Percentiles rank a stretch among this genome's conserved stretches.
Conservation (phyloP, 164 flowering plant genomes). For the Stephania cephalantha region DNA sequence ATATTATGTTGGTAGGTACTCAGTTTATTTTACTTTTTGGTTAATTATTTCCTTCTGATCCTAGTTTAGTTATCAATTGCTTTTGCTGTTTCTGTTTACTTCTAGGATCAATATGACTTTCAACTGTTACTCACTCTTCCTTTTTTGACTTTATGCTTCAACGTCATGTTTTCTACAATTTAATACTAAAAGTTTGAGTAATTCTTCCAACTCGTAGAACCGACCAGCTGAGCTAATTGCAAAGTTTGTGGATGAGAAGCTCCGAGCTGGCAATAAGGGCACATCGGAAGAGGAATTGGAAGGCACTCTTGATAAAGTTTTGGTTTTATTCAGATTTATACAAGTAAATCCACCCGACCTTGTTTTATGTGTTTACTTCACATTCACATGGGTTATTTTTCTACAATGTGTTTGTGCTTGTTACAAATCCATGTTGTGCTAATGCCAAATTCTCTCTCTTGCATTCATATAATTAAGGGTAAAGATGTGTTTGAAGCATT, state of each 20-base stretch:
- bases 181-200: not conserved
- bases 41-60: not conserved
- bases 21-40: not conserved
- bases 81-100: not conserved
- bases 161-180: not conserved
- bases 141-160: not conserved
- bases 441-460: not conserved
- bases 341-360: conserved; percentile 49
- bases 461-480: conserved; percentile 44
- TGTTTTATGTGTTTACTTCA: not conserved
- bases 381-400: not conserved
- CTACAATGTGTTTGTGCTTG: not conserved
- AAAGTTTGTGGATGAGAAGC: conserved; percentile 97
- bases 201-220: conserved; percentile 36
- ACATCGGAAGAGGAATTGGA: conserved; percentile 98
- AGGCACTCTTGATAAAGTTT: conserved; percentile 86
- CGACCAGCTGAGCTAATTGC: conserved; percentile 98
- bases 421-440: not conserved
- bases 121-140: not conserved
- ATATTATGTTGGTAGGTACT: not conserved
- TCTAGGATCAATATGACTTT: not conserved
- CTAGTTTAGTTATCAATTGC: not conserved
- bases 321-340: conserved; percentile 94
- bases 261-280: conserved; percentile 99
- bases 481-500: conserved; percentile 99